Evolutionary conservation across 2,329 filamentous ascomycete genomes (phyloP).

Genomic region (Aspergillus pseudonomiae): DNA sequence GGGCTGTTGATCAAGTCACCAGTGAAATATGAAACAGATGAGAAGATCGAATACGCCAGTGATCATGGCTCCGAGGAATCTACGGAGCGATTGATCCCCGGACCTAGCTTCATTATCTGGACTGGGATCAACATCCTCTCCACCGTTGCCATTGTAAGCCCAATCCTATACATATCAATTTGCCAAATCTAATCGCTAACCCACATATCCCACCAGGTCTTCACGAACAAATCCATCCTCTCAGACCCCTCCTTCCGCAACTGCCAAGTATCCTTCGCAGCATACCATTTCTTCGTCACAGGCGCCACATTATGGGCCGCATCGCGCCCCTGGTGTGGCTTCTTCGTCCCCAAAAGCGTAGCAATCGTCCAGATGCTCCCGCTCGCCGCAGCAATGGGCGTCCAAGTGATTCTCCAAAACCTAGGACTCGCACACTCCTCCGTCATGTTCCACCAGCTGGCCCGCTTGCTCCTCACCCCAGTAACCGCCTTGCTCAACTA

Average conservation of each 20-base stretch:
- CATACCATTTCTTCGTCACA: conserved; percentile 28
- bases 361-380: conserved; percentile 20
- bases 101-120: conserved; percentile 19
- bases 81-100: background rate
- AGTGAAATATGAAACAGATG: background rate
- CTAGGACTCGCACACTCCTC: conserved; percentile 25
- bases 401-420: conserved; percentile 27
- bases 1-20: conserved; percentile 5
- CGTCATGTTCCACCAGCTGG: conserved; percentile 27
- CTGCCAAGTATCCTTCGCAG: conserved; percentile 26
- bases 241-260: conserved; percentile 22
- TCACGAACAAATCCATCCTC: conserved; percentile 27
- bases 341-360: conserved; percentile 22
- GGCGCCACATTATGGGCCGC: conserved; percentile 22
- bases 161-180: background rate
- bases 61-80: background rate
- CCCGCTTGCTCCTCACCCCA: conserved; percentile 24
- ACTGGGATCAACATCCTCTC: conserved; percentile 23
- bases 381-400: conserved; percentile 24
- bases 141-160: conserved; percentile 25
- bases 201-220: conserved; percentile 17
- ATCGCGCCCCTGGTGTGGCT: conserved; percentile 21
- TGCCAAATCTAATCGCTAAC: background rate
- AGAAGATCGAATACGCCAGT: background rate
- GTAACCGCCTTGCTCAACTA: conserved; percentile 24